These are phyloP conservation scores for Vanderwaltozyma verrucispora DNA, from an alignment of 805 yeast species.

Conservation along the genomic window DNA sequence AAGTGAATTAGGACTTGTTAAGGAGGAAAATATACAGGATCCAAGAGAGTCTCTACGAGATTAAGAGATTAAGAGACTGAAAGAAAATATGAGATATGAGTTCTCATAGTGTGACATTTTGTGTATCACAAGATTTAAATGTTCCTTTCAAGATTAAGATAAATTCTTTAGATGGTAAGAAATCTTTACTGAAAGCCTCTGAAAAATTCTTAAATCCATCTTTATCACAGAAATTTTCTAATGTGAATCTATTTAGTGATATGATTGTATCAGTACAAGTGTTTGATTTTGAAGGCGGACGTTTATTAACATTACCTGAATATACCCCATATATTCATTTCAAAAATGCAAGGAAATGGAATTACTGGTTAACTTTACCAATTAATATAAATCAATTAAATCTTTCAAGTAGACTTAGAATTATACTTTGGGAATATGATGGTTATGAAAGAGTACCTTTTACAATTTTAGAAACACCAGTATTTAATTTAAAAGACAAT, in stretches of 20 bases:
- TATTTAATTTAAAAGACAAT: conserved; percentile 48
- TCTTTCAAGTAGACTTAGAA: conserved; percentile 44
- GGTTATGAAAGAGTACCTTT: conserved; percentile 43
- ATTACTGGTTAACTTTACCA: conserved; percentile 65
- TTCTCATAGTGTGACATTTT: conserved; percentile 39
- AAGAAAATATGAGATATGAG: conserved; percentile 3
- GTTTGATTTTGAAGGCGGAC: conserved; percentile 30
- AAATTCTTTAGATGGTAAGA: conserved; percentile 36
- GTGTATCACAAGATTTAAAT: conserved; percentile 45
- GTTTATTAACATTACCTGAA: conserved; percentile 40
- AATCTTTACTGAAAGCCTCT: conserved; percentile 34
- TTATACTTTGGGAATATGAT: conserved; percentile 60
- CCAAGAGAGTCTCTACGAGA: not conserved
- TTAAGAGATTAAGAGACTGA: not conserved
- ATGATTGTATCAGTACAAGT: conserved; percentile 38
- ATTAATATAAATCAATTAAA: conserved; percentile 64
- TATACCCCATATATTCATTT: conserved; percentile 41
- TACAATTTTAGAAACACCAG: conserved; percentile 47
- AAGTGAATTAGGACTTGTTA: too few relatives aligned
- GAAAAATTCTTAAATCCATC: conserved; percentile 39
- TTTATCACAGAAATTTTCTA: conserved; percentile 32
- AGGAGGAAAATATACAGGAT: too few relatives aligned
- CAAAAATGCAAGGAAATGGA: conserved; percentile 44
- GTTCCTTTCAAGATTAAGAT: conserved; percentile 40
- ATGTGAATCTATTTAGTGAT: conserved; percentile 28